Conservation (phyloP, 768 basidiomycete species). For the Lentinula sp. region DNA sequence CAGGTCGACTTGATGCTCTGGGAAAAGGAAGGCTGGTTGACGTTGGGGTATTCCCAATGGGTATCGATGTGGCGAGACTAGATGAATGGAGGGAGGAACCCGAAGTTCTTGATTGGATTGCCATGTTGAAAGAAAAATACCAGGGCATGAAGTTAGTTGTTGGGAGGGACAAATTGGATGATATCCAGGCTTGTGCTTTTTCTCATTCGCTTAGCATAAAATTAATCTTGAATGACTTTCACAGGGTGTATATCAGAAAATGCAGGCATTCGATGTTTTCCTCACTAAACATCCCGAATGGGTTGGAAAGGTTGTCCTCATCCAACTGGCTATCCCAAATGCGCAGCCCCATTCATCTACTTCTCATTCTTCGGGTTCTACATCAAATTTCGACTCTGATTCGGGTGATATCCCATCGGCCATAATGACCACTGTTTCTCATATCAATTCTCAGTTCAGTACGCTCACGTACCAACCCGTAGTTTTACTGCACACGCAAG, state of each 20-base stretch:
- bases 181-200: slow-evolving; percentile 48
- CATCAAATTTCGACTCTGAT: neutral
- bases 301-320: slow-evolving; percentile 76
- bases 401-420: slow-evolving; percentile 3
- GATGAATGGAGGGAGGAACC: slow-evolving; percentile 66
- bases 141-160: slow-evolving; percentile 84
- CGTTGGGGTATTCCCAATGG: slow-evolving; percentile 87
- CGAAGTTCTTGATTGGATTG: slow-evolving; percentile 81
- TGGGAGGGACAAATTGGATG: slow-evolving; percentile 85
- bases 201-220: neutral
- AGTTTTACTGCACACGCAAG: slow-evolving; percentile 80
- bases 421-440: slow-evolving; percentile 40
- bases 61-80: slow-evolving; percentile 71
- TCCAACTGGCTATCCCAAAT: slow-evolving; percentile 59
- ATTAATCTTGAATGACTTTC: neutral
- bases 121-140: slow-evolving; percentile 73
- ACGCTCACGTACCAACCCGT: slow-evolving; percentile 85
- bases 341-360: neutral
- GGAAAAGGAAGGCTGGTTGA: slow-evolving; percentile 65
- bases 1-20: slow-evolving; percentile 8
- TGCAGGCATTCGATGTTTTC: slow-evolving; percentile 79
- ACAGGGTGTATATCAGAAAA: slow-evolving; percentile 74
- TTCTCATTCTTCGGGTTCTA: neutral
- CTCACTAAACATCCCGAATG: slow-evolving; percentile 75
- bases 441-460: slow-evolving; percentile 79